These are phyloP conservation scores for Hypoxylon sp. DNA, from an alignment of 2,329 filamentous ascomycete genomes.

Conservation along the genomic window DNA sequence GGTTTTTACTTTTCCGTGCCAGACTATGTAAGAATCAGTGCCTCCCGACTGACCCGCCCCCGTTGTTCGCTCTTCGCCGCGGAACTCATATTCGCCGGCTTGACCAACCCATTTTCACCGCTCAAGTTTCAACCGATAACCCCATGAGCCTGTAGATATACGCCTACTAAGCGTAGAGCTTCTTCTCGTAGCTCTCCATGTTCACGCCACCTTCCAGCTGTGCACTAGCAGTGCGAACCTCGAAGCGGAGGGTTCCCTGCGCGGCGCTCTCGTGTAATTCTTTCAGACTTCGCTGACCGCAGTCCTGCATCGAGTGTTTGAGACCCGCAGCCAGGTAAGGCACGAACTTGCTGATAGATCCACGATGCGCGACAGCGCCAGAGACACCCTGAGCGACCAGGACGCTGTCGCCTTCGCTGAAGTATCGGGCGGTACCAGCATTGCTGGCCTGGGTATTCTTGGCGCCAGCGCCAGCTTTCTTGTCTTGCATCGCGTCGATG, in stretches of 20 bases:
- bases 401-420: conserved; percentile 94
- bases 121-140: neutral
- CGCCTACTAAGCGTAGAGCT: conserved; percentile 81
- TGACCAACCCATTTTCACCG: neutral
- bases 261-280: conserved; percentile 79
- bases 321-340: conserved; percentile 95
- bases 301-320: conserved; percentile 97
- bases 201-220: conserved; percentile 97
- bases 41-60: conserved; percentile 5
- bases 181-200: conserved; percentile 99
- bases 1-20: conserved; percentile 24
- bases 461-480: conserved; percentile 82
- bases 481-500: conserved; percentile 99
- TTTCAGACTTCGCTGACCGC: conserved; percentile 81
- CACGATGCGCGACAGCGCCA: conserved; percentile 81
- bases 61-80: conserved; percentile 3
- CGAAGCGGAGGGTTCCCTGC: conserved; percentile 83
- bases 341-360: conserved; percentile 91
- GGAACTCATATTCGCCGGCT: conserved; percentile 1
- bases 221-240: conserved; percentile 91
- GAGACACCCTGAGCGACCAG: conserved; percentile 97
- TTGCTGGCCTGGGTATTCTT: conserved; percentile 83
- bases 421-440: conserved; percentile 96
- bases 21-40: conserved; percentile 28
- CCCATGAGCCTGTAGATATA: neutral